These are phyloP conservation scores for Diaporthe helianthi DNA, from an alignment of 2,329 filamentous ascomycete genomes.

Conservation along the genomic window DNA sequence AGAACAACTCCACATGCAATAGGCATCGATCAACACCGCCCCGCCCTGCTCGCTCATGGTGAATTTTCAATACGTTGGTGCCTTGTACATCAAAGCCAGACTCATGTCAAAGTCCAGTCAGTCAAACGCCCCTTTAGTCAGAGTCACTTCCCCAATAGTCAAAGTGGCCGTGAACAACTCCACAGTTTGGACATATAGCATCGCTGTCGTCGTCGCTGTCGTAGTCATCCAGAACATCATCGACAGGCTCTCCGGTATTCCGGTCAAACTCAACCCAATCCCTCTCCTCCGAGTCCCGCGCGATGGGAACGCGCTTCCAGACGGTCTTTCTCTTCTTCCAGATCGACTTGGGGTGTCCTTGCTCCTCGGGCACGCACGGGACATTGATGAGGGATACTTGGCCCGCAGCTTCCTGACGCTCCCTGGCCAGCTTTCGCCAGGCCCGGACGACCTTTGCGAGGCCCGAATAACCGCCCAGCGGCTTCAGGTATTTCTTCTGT, in stretches of 20 bases:
- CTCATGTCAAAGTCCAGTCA: neutral
- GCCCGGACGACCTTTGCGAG: slow-evolving; percentile 55
- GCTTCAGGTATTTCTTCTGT: slow-evolving; percentile 48
- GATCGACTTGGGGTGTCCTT: slow-evolving; percentile 50
- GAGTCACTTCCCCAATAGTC: slow-evolving; percentile 29
- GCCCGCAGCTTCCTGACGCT: slow-evolving; percentile 25
- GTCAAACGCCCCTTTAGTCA: neutral
- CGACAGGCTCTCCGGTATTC: slow-evolving; percentile 29
- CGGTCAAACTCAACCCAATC: slow-evolving; percentile 57
- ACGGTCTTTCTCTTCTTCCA: slow-evolving; percentile 54
- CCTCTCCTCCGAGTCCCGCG: slow-evolving; percentile 49
- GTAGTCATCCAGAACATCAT: slow-evolving; percentile 31
- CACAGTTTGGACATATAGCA: slow-evolving; percentile 34
- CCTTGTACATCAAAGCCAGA: neutral
- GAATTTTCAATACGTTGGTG: neutral
- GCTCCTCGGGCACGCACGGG: slow-evolving; percentile 50
- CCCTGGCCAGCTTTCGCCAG: slow-evolving; percentile 44
- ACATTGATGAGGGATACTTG: slow-evolving; percentile 35
- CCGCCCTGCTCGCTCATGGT: neutral
- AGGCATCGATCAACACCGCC: neutral
- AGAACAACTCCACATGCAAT: neutral
- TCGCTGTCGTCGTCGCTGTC: slow-evolving; percentile 35
- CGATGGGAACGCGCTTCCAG: slow-evolving; percentile 58
- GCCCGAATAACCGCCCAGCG: slow-evolving; percentile 49
- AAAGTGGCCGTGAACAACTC: slow-evolving; percentile 28